Evolutionary conservation across 148 eudicot genomes (phyloP).

Genomic region (Arbutus unedo): DNA sequence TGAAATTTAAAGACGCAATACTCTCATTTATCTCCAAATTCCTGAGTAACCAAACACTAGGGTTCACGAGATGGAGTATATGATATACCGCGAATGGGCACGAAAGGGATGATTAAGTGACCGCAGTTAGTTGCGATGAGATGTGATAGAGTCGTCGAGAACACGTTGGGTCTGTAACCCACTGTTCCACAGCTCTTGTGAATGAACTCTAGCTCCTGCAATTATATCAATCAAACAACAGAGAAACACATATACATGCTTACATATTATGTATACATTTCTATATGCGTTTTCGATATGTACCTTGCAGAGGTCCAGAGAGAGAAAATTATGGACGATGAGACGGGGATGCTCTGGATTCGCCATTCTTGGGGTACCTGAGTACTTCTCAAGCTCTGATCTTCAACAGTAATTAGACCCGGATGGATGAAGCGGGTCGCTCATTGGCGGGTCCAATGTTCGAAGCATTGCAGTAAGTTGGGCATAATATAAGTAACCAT

Average conservation of each 20-base stretch:
- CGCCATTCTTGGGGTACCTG: slow-evolving; percentile 11
- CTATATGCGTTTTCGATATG: neutral
- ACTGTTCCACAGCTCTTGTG: slow-evolving; percentile 85
- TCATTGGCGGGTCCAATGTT: neutral
- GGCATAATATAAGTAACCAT: too few relatives aligned
- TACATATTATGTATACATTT: neutral
- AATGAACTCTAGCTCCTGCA: slow-evolving; percentile 82
- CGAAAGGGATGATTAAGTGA: slow-evolving; percentile 80
- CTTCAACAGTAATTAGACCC: neutral
- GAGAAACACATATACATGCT: neutral
- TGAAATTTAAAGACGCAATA: slow-evolving; percentile 5
- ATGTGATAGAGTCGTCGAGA: slow-evolving; percentile 94
- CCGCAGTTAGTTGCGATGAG: slow-evolving; percentile 81
- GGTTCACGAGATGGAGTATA: neutral
- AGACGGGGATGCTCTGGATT: slow-evolving; percentile 48
- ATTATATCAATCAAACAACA: neutral
- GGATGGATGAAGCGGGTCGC: neutral
- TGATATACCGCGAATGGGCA: slow-evolving; percentile 60
- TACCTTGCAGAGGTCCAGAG: slow-evolving; percentile 56
- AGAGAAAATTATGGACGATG: slow-evolving; percentile 46
- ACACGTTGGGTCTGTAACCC: slow-evolving; percentile 90
- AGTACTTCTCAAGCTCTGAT: neutral
- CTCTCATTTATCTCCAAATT: neutral
- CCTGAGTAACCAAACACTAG: slow-evolving; percentile 22
- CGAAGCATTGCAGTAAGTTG: neutral